Conservation (phyloP, 495 filamentous ascomycete genomes). For the Penicillium soppii region DNA sequence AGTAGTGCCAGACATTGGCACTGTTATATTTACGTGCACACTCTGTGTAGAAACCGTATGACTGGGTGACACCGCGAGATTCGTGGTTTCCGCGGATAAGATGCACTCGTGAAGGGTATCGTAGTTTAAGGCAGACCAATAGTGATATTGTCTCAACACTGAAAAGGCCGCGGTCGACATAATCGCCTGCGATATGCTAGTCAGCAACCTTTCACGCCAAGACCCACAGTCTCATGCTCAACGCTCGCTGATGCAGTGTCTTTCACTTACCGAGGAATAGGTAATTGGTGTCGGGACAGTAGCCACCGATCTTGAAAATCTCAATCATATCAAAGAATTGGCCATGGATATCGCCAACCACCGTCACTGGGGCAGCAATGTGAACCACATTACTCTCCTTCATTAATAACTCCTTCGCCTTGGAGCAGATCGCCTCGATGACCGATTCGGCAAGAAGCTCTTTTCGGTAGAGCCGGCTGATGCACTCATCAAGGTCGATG, state of each 20-base stretch:
- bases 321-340: constrained; percentile 99
- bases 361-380: constrained; percentile 93
- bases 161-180: constrained; percentile 96
- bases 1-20: constrained; percentile 98
- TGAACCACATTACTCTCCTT: constrained; percentile 99
- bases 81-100: constrained; percentile 97
- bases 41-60: constrained; percentile 98
- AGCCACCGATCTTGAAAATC: constrained; percentile 97
- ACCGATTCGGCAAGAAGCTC: constrained; percentile 96
- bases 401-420: constrained; percentile 97
- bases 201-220: constrained; percentile 2
- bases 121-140: constrained; percentile 88
- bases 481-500: constrained; percentile 98
- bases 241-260: background rate
- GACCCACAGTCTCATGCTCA: background rate
- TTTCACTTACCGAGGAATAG: constrained; percentile 78
- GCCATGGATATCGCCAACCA: constrained; percentile 97
- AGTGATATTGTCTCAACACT: constrained; percentile 96
- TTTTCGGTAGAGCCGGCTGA: constrained; percentile 91
- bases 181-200: constrained; percentile 64
- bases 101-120: constrained; percentile 89
- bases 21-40: constrained; percentile 97
- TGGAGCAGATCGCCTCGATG: constrained; percentile 98
- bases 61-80: constrained; percentile 94
- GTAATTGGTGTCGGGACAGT: constrained; percentile 96